Evolutionary conservation across 306 rosid species (phyloP), one percentile per base, ranked within the genome.

Genomic region (Mucuna pruriens): DNA sequence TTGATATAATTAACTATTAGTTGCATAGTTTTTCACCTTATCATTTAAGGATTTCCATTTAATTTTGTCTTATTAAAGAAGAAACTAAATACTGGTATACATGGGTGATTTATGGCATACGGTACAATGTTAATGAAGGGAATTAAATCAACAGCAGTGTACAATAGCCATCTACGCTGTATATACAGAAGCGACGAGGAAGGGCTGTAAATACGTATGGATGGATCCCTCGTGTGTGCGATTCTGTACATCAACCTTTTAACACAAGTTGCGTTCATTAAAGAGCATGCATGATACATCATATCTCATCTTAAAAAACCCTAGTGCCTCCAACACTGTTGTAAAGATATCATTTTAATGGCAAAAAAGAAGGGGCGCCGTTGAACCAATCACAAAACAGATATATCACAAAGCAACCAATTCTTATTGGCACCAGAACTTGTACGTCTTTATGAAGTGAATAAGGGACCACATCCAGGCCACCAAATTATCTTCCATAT

Each of bases 381-480:
- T 0, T 69, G 66, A 86, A 82, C 86, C 89, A 82, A 44, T 79
- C 69, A 49, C 60, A 77, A 83, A 85, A 69, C 74, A 76, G 80
- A 72, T 90, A 83, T 77, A 81, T 80, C 64, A 62, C 34, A 85
- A 65, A 44, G 82, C 74, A 74, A 17, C 78, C 80, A 76, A 75
- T 87, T 84, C 82, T 72, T 68, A 80, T 71, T 85, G 90, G 80
- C 75, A 75, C 72, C 42, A 49, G 33, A 76, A 48, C 12, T 85
- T 77, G 45, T 83, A 83, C 76, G 58, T 84, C 85, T 74, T 84
- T 64, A 46, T 78, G 60, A 77, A 80, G 70, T 66, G 77, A 54
- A 75, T 82, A 62, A 79, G 85, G 96, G 93, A 92, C 94, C 94
- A 90, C 89, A 76, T 86, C n/a, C n/a, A n/a, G n/a, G n/a, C 49